Conservation (phyloP, 2,329 filamentous ascomycete species). For the Atkinsonella hypoxylon region DNA sequence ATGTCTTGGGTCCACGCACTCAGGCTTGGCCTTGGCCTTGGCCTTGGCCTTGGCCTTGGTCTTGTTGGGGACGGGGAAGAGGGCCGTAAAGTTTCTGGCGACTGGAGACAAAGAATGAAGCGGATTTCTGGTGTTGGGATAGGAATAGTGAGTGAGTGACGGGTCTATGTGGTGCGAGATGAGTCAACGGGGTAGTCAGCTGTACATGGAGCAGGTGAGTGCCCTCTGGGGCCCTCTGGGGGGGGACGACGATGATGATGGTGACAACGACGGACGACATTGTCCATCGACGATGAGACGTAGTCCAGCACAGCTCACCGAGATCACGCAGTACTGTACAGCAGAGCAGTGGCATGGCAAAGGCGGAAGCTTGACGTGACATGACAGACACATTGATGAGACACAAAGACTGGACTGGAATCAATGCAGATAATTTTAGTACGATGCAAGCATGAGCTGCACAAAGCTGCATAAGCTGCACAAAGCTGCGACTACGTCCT, state of each 20-base stretch:
- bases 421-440: neutral
- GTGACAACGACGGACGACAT: no score
- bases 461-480: neutral
- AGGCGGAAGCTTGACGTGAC: no score
- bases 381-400: neutral
- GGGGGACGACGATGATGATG: no score
- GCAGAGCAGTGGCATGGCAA: no score
- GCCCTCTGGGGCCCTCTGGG: no score
- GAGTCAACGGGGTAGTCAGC: neutral
- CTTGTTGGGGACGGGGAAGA: neutral
- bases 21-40: no score
- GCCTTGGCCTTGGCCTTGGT: no score
- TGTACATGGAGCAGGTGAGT: no score
- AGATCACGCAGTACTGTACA: no score
- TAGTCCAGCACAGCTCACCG: neutral
- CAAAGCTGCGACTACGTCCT: neutral
- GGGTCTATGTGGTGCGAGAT: neutral
- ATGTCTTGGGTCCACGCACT: neutral
- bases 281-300: neutral
- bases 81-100: neutral
- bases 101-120: neutral
- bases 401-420: neutral
- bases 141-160: no score
- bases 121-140: neutral
- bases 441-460: no score